Conservation (phyloP, 495 filamentous ascomycete genomes). For the Chaetomium tenue region DNA sequence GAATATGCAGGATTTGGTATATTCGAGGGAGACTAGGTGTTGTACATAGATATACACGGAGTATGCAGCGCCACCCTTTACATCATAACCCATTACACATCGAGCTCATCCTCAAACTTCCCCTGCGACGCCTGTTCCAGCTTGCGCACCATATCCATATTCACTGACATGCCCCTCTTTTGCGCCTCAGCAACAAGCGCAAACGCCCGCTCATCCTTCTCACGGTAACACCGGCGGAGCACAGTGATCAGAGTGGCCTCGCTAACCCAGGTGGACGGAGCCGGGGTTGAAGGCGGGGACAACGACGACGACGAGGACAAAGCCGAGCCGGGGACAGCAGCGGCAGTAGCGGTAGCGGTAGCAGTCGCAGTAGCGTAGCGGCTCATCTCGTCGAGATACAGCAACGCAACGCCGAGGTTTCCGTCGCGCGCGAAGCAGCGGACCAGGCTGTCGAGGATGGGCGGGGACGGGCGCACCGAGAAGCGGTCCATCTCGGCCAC, state of each 20-base stretch:
- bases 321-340: no score
- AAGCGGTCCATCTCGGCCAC: slow-evolving; percentile 70
- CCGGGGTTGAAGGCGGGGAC: no score
- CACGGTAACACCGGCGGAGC: slow-evolving; percentile 42
- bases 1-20: no score
- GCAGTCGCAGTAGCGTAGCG: slow-evolving; percentile 10
- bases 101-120: not conserved
- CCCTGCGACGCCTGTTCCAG: not conserved
- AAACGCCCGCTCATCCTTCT: slow-evolving; percentile 47
- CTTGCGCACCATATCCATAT: slow-evolving; percentile 22
- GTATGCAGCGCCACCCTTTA: no score
- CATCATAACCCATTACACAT: not conserved
- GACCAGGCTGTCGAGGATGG: slow-evolving; percentile 69
- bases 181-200: slow-evolving; percentile 41
- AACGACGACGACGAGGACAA: not conserved
- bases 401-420: slow-evolving; percentile 57
- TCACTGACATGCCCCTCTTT: slow-evolving; percentile 31
- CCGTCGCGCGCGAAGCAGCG: slow-evolving; percentile 58
- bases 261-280: slow-evolving; percentile 38
- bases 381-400: slow-evolving; percentile 57
- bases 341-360: no score
- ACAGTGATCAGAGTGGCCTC: slow-evolving; percentile 39
- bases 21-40: no score
- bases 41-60: no score
- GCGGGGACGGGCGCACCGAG: slow-evolving; percentile 55